Evolutionary conservation across 805 yeast species (phyloP), one percentile per base, ranked within the genome.

Genomic region (Candida golubevii): DNA sequence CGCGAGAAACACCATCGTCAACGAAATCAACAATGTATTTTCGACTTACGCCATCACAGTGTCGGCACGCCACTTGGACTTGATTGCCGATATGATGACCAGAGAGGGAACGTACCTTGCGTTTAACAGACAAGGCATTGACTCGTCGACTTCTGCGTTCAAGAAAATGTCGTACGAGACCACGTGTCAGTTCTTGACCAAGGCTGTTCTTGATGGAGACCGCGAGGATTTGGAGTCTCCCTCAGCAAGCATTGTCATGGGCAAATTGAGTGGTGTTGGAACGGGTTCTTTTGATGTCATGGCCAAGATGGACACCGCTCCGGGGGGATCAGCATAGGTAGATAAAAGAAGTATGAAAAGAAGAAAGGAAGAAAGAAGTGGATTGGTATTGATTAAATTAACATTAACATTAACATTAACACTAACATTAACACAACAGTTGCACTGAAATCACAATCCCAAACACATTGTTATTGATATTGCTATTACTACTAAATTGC

Each of bases 131-230:
- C 97, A 88, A 71, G 99, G 99, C 67, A 90, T 95, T 63, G 98
- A 93, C 65, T 79, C 96, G 1, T 80, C 93, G 11, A 89, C 97
- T 1, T 90, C 98, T 7, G 86, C 98, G 13, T 88, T 93, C 74
- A 85, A 88, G 90, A 93, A 93, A 75, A 93, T 93, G 99, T 88
- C 97, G 45, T 93, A 89, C 67, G 99, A 93, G 72, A 93, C 99
- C 36, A 93, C 99, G 1, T 89, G 97, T 73, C 96, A 88, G 68
- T 93, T 93, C 77, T 77, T 93, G 64, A 93, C 97, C 41, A 88
- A 89, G 73, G 96, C 98, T 7, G 98, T 93, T 39, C 74, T 93
- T 61, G 93, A 91, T 55, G 88, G 91, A 48, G 96, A 88, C 51
- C 75, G 83, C 57, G 99, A 93, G 68, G 82, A 82, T 50, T 71